Base-by-base conservation (phyloP, 345 rosid genomes). In the Physaria fendleri region DNA sequence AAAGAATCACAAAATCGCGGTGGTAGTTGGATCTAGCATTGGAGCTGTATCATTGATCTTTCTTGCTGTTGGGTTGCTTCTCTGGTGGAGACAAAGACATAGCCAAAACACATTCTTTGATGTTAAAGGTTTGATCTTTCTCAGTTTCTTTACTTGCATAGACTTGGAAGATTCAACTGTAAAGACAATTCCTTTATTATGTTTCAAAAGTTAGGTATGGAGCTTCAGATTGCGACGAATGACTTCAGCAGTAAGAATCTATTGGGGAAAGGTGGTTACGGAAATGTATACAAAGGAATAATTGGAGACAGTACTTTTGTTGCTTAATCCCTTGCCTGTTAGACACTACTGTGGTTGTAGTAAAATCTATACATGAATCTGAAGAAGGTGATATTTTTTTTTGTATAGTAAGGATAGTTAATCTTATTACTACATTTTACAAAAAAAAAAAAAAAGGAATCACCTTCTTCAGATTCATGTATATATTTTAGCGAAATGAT, bases 301-400 rank as follows among this genome's bases (percentile, higher is more conserved):
- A 65, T 73, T 27, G 61, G 38, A 42, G 73, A 73, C 34, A 33
- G 28, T 29, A 62, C 73, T 0, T 44, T 73, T 13, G 77, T 73
- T 46, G 77, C 77, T 3, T 63, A 5, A 78, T 88, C 64, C 86
- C 94, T 23, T 88, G 89, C 0, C 99, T 0, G 97, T 88, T 43
- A 57, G 99, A 53, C 88, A 84, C 57, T 92, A 88, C 37, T 92
- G 97, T 16, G 97, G 99, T 22, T 97, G 97, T 15, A 83, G 99
- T 92, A 81, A 92, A 56, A 7, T 23, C 23, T 23, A 12, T 8
- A 42, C 11, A 32, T 22, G 27, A 41, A 29, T 34, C 41, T 53
- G 29, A 51, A 53, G 48, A 27, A 41, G 37, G 9, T 32, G 13
- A 25, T 68, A 32, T 43, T 51, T 17, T 17, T 41, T n/a, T n/a